Evolutionary conservation across 2,329 filamentous ascomycete genomes (phyloP).

Genomic region (Ascochyta clinopodiicola): DNA sequence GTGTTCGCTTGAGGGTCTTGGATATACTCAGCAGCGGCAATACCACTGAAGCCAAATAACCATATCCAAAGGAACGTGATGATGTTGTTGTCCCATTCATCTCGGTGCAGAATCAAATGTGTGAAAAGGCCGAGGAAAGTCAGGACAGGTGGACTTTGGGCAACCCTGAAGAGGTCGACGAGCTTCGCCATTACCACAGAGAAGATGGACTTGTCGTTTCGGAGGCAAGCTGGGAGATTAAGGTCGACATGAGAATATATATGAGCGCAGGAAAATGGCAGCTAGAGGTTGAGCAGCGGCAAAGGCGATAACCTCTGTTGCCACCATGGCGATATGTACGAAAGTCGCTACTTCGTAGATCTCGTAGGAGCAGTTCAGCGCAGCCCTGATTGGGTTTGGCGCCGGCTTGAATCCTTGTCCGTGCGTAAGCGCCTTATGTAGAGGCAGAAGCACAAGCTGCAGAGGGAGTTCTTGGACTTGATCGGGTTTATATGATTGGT

Average conservation of each 20-base stretch:
- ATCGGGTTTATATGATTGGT: background rate
- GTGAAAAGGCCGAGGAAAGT: constrained; percentile 31
- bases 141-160: constrained; percentile 28
- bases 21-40: constrained; percentile 27
- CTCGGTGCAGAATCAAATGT: constrained; percentile 29
- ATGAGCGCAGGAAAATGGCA: no score
- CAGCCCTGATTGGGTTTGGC: background rate
- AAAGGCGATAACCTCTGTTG: background rate
- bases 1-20: constrained; percentile 18
- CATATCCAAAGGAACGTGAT: constrained; percentile 25
- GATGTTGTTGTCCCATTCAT: constrained; percentile 34
- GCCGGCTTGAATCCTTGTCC: background rate
- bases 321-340: background rate
- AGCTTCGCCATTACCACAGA: constrained; percentile 11
- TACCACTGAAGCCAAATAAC: constrained; percentile 22
- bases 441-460: background rate
- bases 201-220: background rate
- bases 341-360: background rate
- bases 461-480: background rate
- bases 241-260: background rate
- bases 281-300: background rate
- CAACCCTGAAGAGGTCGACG: constrained; percentile 17
- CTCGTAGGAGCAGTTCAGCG: background rate
- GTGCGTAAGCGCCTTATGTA: background rate
- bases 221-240: no score